Evolutionary conservation across 345 rosid genomes (phyloP), one percentile per base, ranked within the genome.

Genomic region (Nephelium lappaceum): DNA sequence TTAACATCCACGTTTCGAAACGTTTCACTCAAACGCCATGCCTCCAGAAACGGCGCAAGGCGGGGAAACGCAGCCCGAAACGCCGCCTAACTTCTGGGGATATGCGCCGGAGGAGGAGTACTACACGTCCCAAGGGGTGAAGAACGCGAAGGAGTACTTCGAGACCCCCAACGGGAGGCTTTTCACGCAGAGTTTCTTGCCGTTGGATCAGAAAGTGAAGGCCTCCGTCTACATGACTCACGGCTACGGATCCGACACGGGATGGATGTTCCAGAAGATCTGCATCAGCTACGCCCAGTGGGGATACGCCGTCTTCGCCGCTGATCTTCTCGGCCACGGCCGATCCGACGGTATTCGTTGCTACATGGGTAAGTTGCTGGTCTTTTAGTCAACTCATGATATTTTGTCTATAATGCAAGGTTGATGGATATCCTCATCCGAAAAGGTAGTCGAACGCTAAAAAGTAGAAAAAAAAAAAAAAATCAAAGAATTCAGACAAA

Each of bases 291-390:
- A 51, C 49, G 80, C 93, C 1, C 83, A 80, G 36, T 96, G 98
- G 99, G 99, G 99, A n/a, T 96, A 90, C 76, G 97, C 99, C 39
- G 99, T 96, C 75, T 96, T 92, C 80, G 97, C 95, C 49, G 97
- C 98, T 66, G 98, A 96, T 85, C 97, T 96, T 72, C 92, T 91
- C 15, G 98, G 99, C 10, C 99, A 96, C 45, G 99, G 98, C 78
- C 86, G 97, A 77, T 93, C 98, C 2, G 99, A 96, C 41, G 99
- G 99, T 15, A 77, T 96, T 18, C 97, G 95, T 27, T 92, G 99
- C 88, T 96, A 92, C 78, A 31, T 96, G 89, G 97, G 99, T 95
- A 31, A 31, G 36, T 31, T 31, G 36, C 3, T 31, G 36, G 36
- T 31, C 3, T 31, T 31, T 31, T 4, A 31, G 36, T 31, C 36